phyloP scores from a whole-genome alignment of 164 flowering plant genomes.

The Piper betle region DNA sequence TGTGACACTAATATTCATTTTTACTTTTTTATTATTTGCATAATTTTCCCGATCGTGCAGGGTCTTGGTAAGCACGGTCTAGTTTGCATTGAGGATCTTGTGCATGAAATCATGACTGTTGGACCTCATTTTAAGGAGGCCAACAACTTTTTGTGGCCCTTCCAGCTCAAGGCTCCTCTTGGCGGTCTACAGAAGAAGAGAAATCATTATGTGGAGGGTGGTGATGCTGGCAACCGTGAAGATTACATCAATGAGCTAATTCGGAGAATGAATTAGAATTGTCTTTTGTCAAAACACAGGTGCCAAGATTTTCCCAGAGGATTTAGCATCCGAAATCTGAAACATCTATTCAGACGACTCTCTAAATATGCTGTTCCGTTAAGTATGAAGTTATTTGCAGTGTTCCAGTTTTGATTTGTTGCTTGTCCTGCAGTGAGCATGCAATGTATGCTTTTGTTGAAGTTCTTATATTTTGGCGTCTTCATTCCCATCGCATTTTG shows the following conservation, averaged over 20 bases:
- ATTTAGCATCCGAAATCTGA: no score
- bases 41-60: conserved; percentile 10
- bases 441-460: no score
- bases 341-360: no score
- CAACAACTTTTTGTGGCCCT: conserved; percentile 52
- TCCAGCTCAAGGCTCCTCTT: conserved; percentile 37
- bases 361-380: neutral
- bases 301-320: neutral
- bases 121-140: conserved; percentile 56
- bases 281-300: neutral
- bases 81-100: conserved; percentile 36
- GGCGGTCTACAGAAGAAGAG: conserved; percentile 49
- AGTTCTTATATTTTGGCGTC: no score
- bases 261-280: conserved; percentile 20
- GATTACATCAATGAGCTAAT: conserved; percentile 26
- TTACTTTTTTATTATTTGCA: conserved; percentile 1
- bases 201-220: conserved; percentile 48
- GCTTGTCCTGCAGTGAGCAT: no score
- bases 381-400: no score
- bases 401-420: no score
- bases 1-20: no score
- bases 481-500: no score
- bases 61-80: conserved; percentile 37
- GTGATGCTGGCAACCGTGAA: conserved; percentile 52
- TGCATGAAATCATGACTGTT: conserved; percentile 49